Base-by-base conservation (phyloP, 2,329 filamentous ascomycete species). In the Aspergillus thermomutatus region DNA sequence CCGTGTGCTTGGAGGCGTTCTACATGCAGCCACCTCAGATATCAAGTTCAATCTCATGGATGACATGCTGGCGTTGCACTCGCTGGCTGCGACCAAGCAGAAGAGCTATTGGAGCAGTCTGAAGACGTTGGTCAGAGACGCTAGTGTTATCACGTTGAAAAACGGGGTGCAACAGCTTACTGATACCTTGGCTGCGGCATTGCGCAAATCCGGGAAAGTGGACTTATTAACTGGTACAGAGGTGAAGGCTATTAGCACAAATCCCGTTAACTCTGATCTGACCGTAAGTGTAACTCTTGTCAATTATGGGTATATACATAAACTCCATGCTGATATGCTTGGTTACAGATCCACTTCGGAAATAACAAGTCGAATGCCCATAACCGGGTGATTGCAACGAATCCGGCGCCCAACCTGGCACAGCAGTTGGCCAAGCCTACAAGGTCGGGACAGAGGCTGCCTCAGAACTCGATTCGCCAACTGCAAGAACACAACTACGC, bases 121-220 rank as follows among this genome's bases (percentile, higher is more conserved):
- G 8, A 25, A 47, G 9, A 28, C 41, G 6, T 53, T 69, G 19
- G 31, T 66, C 17, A 56, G 59, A 7, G 51, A 57, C 21, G 62
- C 68, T 19, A 78, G 72, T 58, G 76, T 79, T 25, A 70, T 78
- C 48, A 78, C 75, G 2, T 71, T 80, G 40, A 72, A 68, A 27
- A 63, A 69, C n/a, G 90, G 90, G n/a, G 81, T 92, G 68, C 76
- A 82, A 50, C 80, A 83, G 43, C 75, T 93, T 57, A 77, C 83
- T 1, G 72, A 81, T 31, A 80, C 80, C 1, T 69, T 92, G 54
- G 79, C 74, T 50, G 65, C 72, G 26, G 79, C 78, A 3, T 71
- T 92, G 53, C 68, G 70, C 51, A 64, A 69, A 23, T 82, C 79
- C 54, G 66, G 72, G 1, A 90, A 90, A 54, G 86, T 92, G 9